Conservation (phyloP, 2,329 filamentous ascomycete genomes). For the Penicillium sp. region DNA sequence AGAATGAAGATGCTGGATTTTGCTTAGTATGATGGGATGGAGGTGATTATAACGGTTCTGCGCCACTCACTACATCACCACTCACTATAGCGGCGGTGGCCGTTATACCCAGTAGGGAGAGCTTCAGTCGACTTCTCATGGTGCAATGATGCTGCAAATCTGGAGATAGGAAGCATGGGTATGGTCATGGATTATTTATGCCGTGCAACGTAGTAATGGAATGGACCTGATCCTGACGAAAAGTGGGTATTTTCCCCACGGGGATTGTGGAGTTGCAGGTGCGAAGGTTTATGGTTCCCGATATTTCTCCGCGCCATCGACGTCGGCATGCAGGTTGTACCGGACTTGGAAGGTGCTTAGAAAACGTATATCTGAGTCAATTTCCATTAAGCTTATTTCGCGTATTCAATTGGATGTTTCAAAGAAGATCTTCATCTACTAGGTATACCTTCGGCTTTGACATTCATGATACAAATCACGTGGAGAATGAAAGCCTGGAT, state of each 20-base stretch:
- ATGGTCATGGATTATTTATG: not conserved
- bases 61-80: conserved; percentile 17
- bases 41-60: not conserved
- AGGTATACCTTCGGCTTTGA: no score
- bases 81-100: not conserved
- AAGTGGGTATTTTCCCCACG: conserved; percentile 10
- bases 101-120: conserved; percentile 4
- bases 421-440: no score
- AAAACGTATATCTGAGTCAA: not conserved
- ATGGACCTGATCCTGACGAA: not conserved
- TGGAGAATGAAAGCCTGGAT: no score
- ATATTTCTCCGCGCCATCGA: conserved; percentile 13
- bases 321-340: no score
- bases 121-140: conserved; percentile 8
- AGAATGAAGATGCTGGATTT: not conserved
- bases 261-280: conserved; percentile 6
- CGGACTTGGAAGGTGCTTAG: not conserved
- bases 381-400: not conserved
- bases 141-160: not conserved
- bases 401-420: not conserved
- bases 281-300: conserved; percentile 5
- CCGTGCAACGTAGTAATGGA: not conserved
- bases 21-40: not conserved
- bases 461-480: no score
- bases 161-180: not conserved